Evolutionary conservation across 495 filamentous ascomycete genomes (phyloP), one percentile per base, ranked within the genome.

Genomic region (Aspergillus coremiiformis): DNA sequence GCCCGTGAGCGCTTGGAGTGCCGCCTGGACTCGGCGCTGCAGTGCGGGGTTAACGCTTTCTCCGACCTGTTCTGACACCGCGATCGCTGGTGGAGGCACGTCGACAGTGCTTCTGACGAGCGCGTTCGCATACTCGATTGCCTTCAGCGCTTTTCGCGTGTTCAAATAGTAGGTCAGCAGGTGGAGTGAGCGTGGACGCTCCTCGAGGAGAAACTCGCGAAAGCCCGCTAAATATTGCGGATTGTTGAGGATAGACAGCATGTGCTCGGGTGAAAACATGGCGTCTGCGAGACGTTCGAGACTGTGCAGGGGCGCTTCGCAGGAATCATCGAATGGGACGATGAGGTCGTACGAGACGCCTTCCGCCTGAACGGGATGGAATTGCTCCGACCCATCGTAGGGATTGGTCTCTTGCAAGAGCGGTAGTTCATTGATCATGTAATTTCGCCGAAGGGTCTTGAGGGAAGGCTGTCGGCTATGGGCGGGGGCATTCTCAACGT

Each of bases 61-160:
- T 8, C 70, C 65, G 14, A 77, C 67, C 1, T 60, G 57, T 2
- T 73, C 63, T 62, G 52, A 39, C 64, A 60, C 79, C 73, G 24
- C 72, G 61, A 52, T 68, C 67, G 35, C 65, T 44, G 29, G 82
- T 5, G 63, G 62, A 0, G 63, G 62, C 15, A 61, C 54, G 22
- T 67, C 60, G n/a, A 58, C 47, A 0, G 63, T 61, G 58, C 39
- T 72, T 57, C 53, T 77, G 66, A 58, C 86, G 60, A 51, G 79
- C 4, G 84, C 75, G 63, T 89, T 87, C 4, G 84, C 79, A 62
- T 89, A 89, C 21, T 74, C 66, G 41, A 90, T 78, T n/a, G 86
- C 82, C 53, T 82, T 75, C n/a, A 87, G 63, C 3, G 82, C 83
- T 53, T 89, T 87, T 46, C 78, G 64, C 0, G 83, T 72, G 44